phyloP scores from a whole-genome alignment of 192 early-diverging fungal genomes.

The Backusella luteola region DNA sequence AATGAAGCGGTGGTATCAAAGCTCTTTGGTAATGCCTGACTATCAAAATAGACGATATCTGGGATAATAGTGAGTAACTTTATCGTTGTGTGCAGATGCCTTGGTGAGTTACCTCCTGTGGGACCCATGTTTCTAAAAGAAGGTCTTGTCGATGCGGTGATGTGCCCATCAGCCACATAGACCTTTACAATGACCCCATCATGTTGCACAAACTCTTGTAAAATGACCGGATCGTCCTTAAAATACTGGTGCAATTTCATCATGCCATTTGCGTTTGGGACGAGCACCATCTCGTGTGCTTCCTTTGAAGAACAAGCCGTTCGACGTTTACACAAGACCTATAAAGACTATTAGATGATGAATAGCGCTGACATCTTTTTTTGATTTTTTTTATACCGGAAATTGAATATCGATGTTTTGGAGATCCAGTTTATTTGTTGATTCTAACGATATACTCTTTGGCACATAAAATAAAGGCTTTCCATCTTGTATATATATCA shows the following conservation, averaged over 20 bases:
- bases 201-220: conserved; percentile 40
- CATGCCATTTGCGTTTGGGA: conserved; percentile 17
- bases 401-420: conserved; percentile 14
- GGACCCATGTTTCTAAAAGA: conserved; percentile 28
- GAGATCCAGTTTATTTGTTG: neutral
- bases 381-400: conserved; percentile 11
- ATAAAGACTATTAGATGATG: neutral
- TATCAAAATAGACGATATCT: conserved; percentile 35
- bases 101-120: neutral
- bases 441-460: conserved; percentile 4
- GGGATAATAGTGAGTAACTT: neutral
- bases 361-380: neutral
- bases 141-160: conserved; percentile 25
- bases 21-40: conserved; percentile 34
- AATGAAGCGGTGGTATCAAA: conserved; percentile 15
- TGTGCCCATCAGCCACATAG: conserved; percentile 29
- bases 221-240: conserved; percentile 25
- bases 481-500: neutral
- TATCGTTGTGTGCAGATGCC: neutral
- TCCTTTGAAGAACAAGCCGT: conserved; percentile 35
- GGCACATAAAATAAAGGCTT: conserved; percentile 19
- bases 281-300: conserved; percentile 36
- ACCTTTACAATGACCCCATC: conserved; percentile 39
- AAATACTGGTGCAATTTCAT: conserved; percentile 6
- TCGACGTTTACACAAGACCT: conserved; percentile 35